phyloP scores from a whole-genome alignment of 208 protist genomes.

The Crithidia thermophila region DNA sequence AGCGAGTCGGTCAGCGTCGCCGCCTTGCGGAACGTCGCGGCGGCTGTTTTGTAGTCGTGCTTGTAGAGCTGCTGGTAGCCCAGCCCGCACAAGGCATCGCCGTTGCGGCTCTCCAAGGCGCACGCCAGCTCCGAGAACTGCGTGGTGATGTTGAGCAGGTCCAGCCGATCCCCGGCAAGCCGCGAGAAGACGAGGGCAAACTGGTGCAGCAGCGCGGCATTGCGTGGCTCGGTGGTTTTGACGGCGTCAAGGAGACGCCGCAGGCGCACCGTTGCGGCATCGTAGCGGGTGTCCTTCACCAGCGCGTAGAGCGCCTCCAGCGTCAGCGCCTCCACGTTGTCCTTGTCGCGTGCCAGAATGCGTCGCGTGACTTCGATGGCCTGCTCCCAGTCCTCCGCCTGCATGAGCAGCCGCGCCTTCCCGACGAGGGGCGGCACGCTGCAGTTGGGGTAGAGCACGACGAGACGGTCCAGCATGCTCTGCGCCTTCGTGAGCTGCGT shows the following conservation, averaged over 20 bases:
- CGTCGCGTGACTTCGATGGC: constrained; percentile 80
- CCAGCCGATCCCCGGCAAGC: constrained; percentile 39
- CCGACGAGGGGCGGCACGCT: constrained; percentile 65
- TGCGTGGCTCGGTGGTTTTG: constrained; percentile 76
- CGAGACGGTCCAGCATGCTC: constrained; percentile 81
- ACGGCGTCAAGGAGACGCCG: constrained; percentile 64
- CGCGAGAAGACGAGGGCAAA: constrained; percentile 78
- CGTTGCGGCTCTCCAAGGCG: constrained; percentile 53
- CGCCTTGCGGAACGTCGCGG: constrained; percentile 76
- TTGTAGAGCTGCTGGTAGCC: constrained; percentile 78
- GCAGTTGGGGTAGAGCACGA: constrained; percentile 71
- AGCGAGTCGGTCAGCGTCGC: constrained; percentile 78
- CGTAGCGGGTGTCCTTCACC: constrained; percentile 74
- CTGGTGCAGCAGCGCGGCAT: constrained; percentile 70
- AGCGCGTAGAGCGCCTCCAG: constrained; percentile 78
- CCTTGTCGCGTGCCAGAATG: constrained; percentile 76
- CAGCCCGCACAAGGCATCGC: constrained; percentile 85
- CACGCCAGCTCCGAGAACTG: constrained; percentile 74
- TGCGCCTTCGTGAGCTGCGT: constrained; percentile 75
- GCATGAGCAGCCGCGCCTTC: constrained; percentile 88
- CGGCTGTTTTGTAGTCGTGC: constrained; percentile 77
- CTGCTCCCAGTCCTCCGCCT: constrained; percentile 94
- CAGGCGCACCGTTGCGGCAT: constrained; percentile 63
- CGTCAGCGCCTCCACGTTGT: constrained; percentile 79
- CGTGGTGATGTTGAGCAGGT: constrained; percentile 66